Conservation (phyloP, 257 asterid species). For the Jacaranda copaia region DNA sequence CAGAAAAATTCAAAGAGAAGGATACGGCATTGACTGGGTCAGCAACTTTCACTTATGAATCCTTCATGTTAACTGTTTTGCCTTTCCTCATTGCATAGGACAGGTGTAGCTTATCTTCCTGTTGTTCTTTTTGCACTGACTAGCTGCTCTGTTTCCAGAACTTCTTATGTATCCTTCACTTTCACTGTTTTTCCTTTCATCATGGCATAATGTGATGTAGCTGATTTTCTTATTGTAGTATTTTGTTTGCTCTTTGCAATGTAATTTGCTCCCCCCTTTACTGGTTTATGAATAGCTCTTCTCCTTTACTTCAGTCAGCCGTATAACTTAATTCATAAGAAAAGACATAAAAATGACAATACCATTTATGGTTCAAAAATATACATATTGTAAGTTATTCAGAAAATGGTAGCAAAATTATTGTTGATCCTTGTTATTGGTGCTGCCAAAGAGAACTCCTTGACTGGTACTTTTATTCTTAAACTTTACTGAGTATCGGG, state of each 20-base stretch:
- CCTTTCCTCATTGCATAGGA: conserved; percentile 84
- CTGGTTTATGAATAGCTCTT: not conserved
- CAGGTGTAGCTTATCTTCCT: not conserved
- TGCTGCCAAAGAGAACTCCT: too few species aligned
- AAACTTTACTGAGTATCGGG: conserved; percentile 19
- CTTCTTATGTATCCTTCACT: conserved; percentile 6
- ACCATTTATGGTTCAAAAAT: not conserved
- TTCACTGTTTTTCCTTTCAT: not conserved
- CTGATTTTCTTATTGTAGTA: conserved; percentile 28
- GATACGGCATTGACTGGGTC: conserved; percentile 75
- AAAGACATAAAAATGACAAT: not conserved
- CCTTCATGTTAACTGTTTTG: conserved; percentile 87
- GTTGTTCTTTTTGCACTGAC: conserved; percentile 3
- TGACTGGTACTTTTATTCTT: too few species aligned
- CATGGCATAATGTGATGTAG: not conserved
- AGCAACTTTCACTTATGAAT: conserved; percentile 78
- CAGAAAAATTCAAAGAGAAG: conserved; percentile 97
- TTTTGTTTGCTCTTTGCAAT: conserved; percentile 10
- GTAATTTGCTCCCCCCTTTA: conserved; percentile 26
- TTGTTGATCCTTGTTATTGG: not conserved
- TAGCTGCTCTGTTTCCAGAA: not conserved
- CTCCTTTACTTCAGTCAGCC: not conserved
- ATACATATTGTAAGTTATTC: not conserved
- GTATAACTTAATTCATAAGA: not conserved
- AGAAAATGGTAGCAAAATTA: not conserved